Conservation (phyloP, 1,284 basidiomycete genomes). For the Leccinum pseudoinsigne region DNA sequence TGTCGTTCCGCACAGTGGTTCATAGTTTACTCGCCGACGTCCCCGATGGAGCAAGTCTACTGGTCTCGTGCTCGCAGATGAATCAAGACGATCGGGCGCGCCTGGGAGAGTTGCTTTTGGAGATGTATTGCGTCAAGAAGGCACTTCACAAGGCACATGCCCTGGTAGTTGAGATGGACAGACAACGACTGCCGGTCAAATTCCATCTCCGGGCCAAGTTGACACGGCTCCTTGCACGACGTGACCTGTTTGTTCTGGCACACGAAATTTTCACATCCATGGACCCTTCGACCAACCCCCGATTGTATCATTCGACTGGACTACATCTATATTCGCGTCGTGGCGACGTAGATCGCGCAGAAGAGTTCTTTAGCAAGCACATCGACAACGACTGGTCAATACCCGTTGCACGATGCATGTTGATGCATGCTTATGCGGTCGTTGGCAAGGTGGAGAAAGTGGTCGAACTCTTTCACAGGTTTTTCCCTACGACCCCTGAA, state of each 20-base stretch:
- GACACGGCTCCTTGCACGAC: slow-evolving; percentile 46
- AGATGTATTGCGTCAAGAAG: slow-evolving; percentile 35
- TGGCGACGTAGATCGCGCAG: slow-evolving; percentile 47
- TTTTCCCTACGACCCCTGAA: slow-evolving; percentile 41
- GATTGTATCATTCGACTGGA: slow-evolving; percentile 43
- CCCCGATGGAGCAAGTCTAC: neutral
- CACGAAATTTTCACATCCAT: slow-evolving; percentile 42
- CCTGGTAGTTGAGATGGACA: slow-evolving; percentile 43
- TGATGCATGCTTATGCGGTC: slow-evolving; percentile 57
- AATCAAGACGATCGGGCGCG: slow-evolving; percentile 28
- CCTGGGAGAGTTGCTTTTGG: slow-evolving; percentile 44
- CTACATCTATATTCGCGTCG: slow-evolving; percentile 52
- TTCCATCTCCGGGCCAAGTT: slow-evolving; percentile 36
- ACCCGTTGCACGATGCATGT: slow-evolving; percentile 39
- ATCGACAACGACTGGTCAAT: slow-evolving; percentile 30
- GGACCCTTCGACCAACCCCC: slow-evolving; percentile 20
- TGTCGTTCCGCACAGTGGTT: slow-evolving; percentile 35
- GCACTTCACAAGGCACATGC: slow-evolving; percentile 43
- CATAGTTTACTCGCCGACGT: slow-evolving; percentile 30
- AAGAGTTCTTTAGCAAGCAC: slow-evolving; percentile 45
- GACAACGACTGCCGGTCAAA: slow-evolving; percentile 35
- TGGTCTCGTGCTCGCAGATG: slow-evolving; percentile 24
- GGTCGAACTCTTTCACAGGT: slow-evolving; percentile 52
- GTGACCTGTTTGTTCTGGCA: slow-evolving; percentile 43
- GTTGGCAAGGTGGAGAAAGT: slow-evolving; percentile 43